Evolutionary conservation across 2,329 filamentous ascomycete genomes (phyloP), one percentile per base, ranked within the genome.

Genomic region (Ceratocystis variospora): DNA sequence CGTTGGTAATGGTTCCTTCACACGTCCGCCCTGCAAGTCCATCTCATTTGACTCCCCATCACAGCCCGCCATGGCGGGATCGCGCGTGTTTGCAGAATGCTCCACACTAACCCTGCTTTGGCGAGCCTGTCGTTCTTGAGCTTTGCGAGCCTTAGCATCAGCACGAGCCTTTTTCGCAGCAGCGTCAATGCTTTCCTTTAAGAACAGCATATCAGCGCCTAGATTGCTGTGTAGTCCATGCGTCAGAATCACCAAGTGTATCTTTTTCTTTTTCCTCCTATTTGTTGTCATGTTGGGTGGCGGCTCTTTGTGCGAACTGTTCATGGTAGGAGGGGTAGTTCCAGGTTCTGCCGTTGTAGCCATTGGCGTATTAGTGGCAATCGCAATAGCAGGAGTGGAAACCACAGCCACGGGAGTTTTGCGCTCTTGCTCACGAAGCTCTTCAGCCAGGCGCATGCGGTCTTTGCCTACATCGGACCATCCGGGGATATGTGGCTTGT

Each of bases 201-300:
- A 77, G 73, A 89, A 99, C 22, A 99, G 79, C 94, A 99, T 96
- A 74, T 99, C 94, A 25, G 91, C 89, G 4, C 94, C 90, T 12
- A 96, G 80, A 74, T 99, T 99, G 76, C 93, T 96, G 75, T 99
- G 94, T 69, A 99, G 76, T 0, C 94, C 94, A 77, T 99, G 94
- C 0, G 94, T 97, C 62, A 99, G 77, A 44, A 99, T 81, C 28
- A 99, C 94, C 53, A 99, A 79, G 73, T 99, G 94, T 1, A 99
- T 80, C 70, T 87, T 93, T 76, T 90, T 90, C 70, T 82, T 81
- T 73, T 86, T 88, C 57, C 75, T 73, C 62, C 69, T 75, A 64
- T 70, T 69, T 50, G 69, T 63, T 5, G 68, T 48, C n/a, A 69
- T 68, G 15, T 46, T 62, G 28, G 28, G 28, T 59, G 28, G 15